Conservation (phyloP, 345 rosid genomes). For the Triadica sebifera region DNA sequence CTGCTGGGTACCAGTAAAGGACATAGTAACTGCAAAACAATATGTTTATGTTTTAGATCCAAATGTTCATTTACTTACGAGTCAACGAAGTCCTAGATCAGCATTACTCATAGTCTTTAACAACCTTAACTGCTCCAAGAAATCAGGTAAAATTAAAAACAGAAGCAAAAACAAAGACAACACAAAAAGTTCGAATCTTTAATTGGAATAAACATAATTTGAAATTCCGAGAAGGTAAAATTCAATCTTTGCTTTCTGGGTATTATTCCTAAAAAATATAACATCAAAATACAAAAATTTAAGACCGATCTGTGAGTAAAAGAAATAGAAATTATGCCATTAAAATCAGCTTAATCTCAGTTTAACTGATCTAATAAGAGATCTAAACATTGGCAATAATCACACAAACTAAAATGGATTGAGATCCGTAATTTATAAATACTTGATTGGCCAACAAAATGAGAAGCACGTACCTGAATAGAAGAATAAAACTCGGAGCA, state of each 20-base stretch:
- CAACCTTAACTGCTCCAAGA: background rate
- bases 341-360: conserved; percentile 8
- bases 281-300: background rate
- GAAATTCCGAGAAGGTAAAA: background rate
- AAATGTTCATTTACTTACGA: background rate
- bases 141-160: background rate
- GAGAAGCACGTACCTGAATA: background rate
- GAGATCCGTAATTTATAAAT: background rate
- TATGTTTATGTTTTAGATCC: conserved; percentile 16
- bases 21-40: conserved; percentile 43
- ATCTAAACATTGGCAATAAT: background rate
- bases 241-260: conserved; percentile 1
- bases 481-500: background rate
- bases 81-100: conserved; percentile 12
- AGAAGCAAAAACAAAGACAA: background rate
- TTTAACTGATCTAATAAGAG: background rate
- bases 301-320: background rate
- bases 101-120: background rate
- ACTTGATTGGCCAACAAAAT: background rate
- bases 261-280: no score
- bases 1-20: conserved; percentile 91
- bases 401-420: background rate
- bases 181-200: background rate
- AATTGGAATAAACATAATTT: background rate
- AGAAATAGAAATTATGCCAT: background rate